These are phyloP conservation scores for Cercis canadensis DNA, from an alignment of 306 rosid species.

Conservation along the genomic window DNA sequence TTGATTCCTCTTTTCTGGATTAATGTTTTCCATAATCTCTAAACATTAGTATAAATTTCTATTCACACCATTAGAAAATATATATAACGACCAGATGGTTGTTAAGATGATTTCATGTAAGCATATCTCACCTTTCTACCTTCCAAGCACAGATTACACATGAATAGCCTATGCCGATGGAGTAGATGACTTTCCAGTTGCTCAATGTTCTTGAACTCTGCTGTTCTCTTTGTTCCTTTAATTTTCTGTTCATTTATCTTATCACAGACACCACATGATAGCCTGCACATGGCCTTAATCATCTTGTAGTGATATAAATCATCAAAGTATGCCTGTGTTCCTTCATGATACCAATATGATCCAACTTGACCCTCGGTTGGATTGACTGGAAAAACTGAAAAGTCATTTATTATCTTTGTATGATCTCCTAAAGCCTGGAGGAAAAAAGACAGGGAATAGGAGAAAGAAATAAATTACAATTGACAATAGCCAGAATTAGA, in stretches of 20 bases:
- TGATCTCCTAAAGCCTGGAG: slow-evolving; percentile 66
- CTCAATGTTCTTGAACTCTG: slow-evolving; percentile 20
- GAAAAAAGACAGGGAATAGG: not conserved
- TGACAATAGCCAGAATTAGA: no score
- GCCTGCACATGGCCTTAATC: slow-evolving; percentile 69
- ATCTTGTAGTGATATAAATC: slow-evolving; percentile 66
- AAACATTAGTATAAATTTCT: no score
- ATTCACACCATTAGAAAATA: not conserved
- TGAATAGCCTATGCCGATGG: slow-evolving; percentile 18
- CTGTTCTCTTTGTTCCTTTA: slow-evolving; percentile 12
- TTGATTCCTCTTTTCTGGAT: no score
- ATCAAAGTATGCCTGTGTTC: slow-evolving; percentile 54
- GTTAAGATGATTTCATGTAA: not conserved
- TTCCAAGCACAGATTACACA: slow-evolving; percentile 33
- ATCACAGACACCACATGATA: slow-evolving; percentile 31
- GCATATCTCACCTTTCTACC: slow-evolving; percentile 29
- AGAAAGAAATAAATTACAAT: not conserved
- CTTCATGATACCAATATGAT: slow-evolving; percentile 61
- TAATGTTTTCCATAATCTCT: no score
- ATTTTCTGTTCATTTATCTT: not conserved
- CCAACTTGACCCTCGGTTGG: slow-evolving; percentile 56
- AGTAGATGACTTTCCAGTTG: slow-evolving; percentile 16
- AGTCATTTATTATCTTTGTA: slow-evolving; percentile 56
- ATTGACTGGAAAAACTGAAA: slow-evolving; percentile 52
- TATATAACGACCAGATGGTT: no score